Evolutionary conservation across 768 basidiomycete species (phyloP), one percentile per base, ranked within the genome.

Genomic region (Tulasnella sp.): DNA sequence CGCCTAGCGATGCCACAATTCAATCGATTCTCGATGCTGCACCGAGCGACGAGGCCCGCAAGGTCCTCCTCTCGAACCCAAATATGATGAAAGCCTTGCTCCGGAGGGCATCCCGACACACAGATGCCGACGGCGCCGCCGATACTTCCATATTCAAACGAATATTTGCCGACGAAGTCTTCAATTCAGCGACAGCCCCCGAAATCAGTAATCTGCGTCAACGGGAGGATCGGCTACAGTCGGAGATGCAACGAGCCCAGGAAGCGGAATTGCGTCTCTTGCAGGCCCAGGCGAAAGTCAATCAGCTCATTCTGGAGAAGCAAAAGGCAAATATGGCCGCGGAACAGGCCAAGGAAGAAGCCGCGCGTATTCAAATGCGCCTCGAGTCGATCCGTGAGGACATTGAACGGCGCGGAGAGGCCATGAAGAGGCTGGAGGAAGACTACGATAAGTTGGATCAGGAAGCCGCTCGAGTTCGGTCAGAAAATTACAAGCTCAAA

Each of bases 1-100:
- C 69, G 42, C 41, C 8, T 16, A 70, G 69, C 32, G 69, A 70
- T 52, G 42, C 41, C 0, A 70, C 69, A 32, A 62, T 70, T 26
- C 69, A 70, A 52, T 32, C 69, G 39, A 70, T 70, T n/a, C 69
- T 70, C 69, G 69, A 42, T 59, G 69, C 69, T 34, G 69, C 69
- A 62, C 69, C 69, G 9, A 70, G 44, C 37, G 69, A 70, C 29
- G 36, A 36, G 34, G 69, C 69, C n/a, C 69, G 69, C 17, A 70
- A 47, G 41, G 69, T 70, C 41, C 69, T 70, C 17, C 44, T 70
- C 14, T 14, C 26, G 52, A 70, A 70, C 34, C 69, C 69, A 14
- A 70, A 36, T 32, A 47, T 70, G 44, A 70, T 70, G 69, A 70
- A 52, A 34, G 69, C 69, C 34, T 32, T 70, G 42, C 69, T 70